Evolutionary conservation across 345 rosid species (phyloP).

Genomic region (Carallia brachiata): DNA sequence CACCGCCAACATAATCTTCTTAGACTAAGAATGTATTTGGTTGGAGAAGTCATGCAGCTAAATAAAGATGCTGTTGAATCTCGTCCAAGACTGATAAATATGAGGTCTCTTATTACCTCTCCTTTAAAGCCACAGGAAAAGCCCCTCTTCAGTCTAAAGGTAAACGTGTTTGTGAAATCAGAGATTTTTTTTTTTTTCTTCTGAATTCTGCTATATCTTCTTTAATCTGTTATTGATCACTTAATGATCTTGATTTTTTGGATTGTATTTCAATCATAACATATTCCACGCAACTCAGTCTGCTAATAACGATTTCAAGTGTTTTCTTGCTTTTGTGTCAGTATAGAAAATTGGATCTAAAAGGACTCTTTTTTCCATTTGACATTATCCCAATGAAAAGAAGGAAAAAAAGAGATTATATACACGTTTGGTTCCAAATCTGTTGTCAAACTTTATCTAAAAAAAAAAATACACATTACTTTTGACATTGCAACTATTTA

Average conservation of each 20-base stretch:
- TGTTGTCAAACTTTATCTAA: too few relatives aligned
- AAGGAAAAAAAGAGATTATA: too few relatives aligned
- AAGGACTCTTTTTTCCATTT: too few relatives aligned
- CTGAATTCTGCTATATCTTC: background rate
- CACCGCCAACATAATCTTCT: conserved; percentile 50
- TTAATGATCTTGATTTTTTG: background rate
- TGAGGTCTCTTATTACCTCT: conserved; percentile 58
- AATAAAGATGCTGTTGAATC: conserved; percentile 42
- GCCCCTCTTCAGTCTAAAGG: conserved; percentile 68
- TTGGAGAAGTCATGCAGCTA: conserved; percentile 55
- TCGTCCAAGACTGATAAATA: conserved; percentile 48
- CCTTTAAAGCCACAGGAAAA: conserved; percentile 47
- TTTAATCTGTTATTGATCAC: background rate
- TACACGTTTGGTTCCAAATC: too few relatives aligned
- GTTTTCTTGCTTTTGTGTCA: too few relatives aligned
- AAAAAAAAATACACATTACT: too few relatives aligned
- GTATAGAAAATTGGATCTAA: too few relatives aligned
- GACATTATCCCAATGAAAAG: too few relatives aligned
- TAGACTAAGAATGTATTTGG: conserved; percentile 84
- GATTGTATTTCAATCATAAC: background rate
- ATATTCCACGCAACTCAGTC: background rate
- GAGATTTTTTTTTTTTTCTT: background rate
- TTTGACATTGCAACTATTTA: too few relatives aligned
- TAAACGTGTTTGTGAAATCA: conserved; percentile 15
- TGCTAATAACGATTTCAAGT: background rate